Percentiles rank a stretch among this genome's conserved stretches.
Evolutionary conservation across 805 yeast genomes (phyloP).

Genomic region (Metschnikowia proteae): DNA sequence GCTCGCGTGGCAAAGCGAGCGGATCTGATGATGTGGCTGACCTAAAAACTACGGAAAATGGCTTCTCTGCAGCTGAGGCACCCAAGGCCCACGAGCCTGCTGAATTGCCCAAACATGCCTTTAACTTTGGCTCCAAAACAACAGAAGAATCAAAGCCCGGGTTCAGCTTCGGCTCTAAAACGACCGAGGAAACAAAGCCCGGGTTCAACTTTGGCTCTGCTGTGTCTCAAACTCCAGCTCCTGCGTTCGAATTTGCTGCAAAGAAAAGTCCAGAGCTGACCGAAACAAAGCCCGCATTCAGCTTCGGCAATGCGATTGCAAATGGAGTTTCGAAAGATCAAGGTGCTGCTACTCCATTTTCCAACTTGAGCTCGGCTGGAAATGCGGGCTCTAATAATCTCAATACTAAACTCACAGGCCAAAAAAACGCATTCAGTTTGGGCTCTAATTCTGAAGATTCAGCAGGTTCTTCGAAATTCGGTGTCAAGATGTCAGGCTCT

Average conservation of each 20-base stretch:
- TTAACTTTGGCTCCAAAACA: neutral
- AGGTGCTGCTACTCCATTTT: neutral
- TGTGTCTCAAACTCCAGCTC: neutral
- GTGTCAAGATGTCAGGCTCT: neutral
- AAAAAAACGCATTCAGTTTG: neutral
- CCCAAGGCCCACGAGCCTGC: neutral
- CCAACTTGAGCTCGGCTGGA: neutral
- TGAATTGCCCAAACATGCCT: neutral
- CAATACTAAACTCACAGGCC: neutral
- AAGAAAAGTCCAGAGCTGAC: neutral
- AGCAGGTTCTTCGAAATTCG: neutral
- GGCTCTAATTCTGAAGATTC: conserved; percentile 6
- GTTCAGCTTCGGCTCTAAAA: neutral
- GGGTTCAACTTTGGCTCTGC: neutral
- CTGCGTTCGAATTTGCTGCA: conserved; percentile 3
- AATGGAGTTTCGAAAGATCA: neutral
- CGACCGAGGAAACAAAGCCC: neutral
- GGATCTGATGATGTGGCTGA: neutral
- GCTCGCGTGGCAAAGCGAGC: neutral
- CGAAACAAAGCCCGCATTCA: conserved; percentile 4
- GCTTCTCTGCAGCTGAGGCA: neutral
- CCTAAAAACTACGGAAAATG: neutral
- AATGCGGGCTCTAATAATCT: too few relatives aligned
- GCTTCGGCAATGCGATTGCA: conserved; percentile 3
- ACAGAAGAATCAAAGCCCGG: neutral